phyloP scores from a whole-genome alignment of 1,139 yeast species.

The Wickerhamiella pararugosa region DNA sequence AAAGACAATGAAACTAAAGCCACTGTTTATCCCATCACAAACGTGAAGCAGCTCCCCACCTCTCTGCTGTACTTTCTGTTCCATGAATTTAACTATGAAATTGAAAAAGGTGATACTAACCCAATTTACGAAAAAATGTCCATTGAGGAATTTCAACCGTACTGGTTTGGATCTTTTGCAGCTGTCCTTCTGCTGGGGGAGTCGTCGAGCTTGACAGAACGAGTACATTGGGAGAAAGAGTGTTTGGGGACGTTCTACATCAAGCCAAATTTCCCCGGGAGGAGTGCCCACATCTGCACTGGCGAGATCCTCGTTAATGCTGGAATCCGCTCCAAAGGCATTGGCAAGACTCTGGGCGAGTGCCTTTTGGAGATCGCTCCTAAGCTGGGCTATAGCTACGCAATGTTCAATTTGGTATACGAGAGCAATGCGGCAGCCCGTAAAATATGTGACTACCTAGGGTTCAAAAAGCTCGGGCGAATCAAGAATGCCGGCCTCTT shows the following conservation, averaged over 20 bases:
- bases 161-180: slow-evolving; percentile 80
- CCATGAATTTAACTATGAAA: slow-evolving; percentile 88
- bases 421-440: slow-evolving; percentile 78
- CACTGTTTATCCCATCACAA: slow-evolving; percentile 72
- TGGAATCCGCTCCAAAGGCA: slow-evolving; percentile 84
- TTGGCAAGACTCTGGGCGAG: slow-evolving; percentile 72
- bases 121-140: slow-evolving; percentile 70
- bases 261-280: slow-evolving; percentile 83
- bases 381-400: slow-evolving; percentile 66
- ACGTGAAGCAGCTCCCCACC: slow-evolving; percentile 48
- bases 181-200: slow-evolving; percentile 59
- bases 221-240: slow-evolving; percentile 68
- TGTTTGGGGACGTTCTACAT: slow-evolving; percentile 75
- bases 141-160: slow-evolving; percentile 55
- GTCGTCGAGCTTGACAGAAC: slow-evolving; percentile 21
- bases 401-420: slow-evolving; percentile 73
- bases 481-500: slow-evolving; percentile 75
- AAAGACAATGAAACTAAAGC: slow-evolving; percentile 88
- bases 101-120: slow-evolving; percentile 74
- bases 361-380: slow-evolving; percentile 88
- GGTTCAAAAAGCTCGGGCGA: slow-evolving; percentile 64
- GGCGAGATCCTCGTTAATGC: slow-evolving; percentile 83
- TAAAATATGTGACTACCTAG: slow-evolving; percentile 61
- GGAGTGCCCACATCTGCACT: slow-evolving; percentile 87
- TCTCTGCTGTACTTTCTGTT: slow-evolving; percentile 67